phyloP scores from a whole-genome alignment of 768 basidiomycete genomes.

The Amanita phalloides region DNA sequence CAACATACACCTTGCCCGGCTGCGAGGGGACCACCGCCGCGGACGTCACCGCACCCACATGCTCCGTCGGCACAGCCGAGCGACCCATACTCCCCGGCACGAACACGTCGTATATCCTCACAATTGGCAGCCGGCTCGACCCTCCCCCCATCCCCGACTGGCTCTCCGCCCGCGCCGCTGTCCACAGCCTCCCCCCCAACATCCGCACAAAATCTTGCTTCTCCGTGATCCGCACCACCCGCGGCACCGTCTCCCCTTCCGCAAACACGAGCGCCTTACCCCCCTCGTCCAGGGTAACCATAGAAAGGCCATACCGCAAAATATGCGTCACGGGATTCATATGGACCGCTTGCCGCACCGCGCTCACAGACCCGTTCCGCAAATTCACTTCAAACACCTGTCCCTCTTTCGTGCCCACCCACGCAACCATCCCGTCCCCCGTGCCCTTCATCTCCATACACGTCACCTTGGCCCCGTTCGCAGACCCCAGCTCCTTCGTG shows the following conservation, averaged over 20 bases:
- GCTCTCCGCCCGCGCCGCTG: conserved; percentile 47
- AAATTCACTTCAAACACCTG: conserved; percentile 78
- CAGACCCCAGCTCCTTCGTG: conserved; percentile 44
- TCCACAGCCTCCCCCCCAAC: conserved; percentile 76
- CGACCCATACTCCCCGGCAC: conserved; percentile 44
- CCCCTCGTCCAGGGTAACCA: conserved; percentile 77
- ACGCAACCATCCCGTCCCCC: conserved; percentile 30
- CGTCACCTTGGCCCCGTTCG: conserved; percentile 61
- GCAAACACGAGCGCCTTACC: conserved; percentile 77
- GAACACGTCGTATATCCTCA: conserved; percentile 75
- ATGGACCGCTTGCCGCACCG: conserved; percentile 54
- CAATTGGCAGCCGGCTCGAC: conserved; percentile 45
- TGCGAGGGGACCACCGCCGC: conserved; percentile 66
- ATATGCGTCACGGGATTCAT: conserved; percentile 58
- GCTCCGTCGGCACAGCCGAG: conserved; percentile 51
- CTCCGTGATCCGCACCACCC: conserved; percentile 62
- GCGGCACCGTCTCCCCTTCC: conserved; percentile 39
- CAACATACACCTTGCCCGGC: conserved; percentile 64
- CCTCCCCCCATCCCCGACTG: conserved; percentile 19
- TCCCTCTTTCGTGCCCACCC: conserved; percentile 90
- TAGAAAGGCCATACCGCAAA: conserved; percentile 54
- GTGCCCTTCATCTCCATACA: conserved; percentile 70
- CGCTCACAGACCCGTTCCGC: conserved; percentile 42
- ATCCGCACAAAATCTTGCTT: conserved; percentile 74
- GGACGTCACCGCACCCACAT: conserved; percentile 74